Evolutionary conservation across 768 basidiomycete species (phyloP).

Genomic region (Leucocoprinus birnbaumii): DNA sequence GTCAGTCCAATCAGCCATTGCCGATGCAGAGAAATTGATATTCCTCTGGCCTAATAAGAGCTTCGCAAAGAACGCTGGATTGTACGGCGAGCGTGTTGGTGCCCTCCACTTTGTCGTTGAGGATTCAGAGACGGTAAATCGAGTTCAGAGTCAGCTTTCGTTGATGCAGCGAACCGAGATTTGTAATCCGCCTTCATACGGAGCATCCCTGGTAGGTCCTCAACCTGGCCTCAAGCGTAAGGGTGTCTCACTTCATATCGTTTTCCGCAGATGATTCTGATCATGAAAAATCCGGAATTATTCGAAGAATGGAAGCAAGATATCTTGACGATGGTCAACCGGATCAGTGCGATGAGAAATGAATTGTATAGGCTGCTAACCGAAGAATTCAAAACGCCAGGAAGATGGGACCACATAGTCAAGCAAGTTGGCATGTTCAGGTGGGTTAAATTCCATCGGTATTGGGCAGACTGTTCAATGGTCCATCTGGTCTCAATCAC

Average conservation of each 20-base stretch:
- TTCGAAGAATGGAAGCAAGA: slow-evolving; percentile 90
- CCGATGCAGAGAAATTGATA: too few species aligned
- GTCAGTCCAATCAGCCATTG: slow-evolving; percentile 33
- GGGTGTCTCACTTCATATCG: slow-evolving; percentile 7
- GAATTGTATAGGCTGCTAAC: slow-evolving; percentile 73
- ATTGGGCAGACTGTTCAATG: neutral
- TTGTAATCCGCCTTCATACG: slow-evolving; percentile 90
- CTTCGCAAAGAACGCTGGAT: slow-evolving; percentile 95
- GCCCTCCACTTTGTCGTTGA: slow-evolving; percentile 81
- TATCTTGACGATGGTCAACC: slow-evolving; percentile 87
- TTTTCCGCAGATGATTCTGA: slow-evolving; percentile 60
- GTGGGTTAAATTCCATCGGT: slow-evolving; percentile 41
- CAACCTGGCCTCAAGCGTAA: neutral
- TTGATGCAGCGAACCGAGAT: slow-evolving; percentile 93
- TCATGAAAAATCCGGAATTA: slow-evolving; percentile 70
- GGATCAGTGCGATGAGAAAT: slow-evolving; percentile 90
- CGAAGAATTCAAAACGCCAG: slow-evolving; percentile 83
- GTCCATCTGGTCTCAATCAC: slow-evolving; percentile 7
- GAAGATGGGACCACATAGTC: slow-evolving; percentile 94
- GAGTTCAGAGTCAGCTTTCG: slow-evolving; percentile 85
- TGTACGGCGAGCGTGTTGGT: slow-evolving; percentile 94
- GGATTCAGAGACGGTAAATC: slow-evolving; percentile 59
- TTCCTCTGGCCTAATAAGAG: slow-evolving; percentile 47
- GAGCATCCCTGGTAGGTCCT: slow-evolving; percentile 75
- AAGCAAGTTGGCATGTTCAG: slow-evolving; percentile 99